Base-by-base conservation (phyloP, 129 eudicot species). In the Centrapalus pauciflorus region DNA sequence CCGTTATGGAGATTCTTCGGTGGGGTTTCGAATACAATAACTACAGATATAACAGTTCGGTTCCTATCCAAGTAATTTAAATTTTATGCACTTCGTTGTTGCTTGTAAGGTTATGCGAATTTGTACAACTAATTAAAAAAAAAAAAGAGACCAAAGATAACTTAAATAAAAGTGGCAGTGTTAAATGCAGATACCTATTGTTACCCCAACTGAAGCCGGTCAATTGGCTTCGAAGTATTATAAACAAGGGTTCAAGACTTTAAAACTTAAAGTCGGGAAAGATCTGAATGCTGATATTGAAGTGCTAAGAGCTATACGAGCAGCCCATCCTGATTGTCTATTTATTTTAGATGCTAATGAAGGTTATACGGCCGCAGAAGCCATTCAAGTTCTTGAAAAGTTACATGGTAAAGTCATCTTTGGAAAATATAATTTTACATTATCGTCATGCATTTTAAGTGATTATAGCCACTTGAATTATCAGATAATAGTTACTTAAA, bases 1-100 rank as follows among this genome's bases (percentile, higher is more conserved):
- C 97, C 97, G 2, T 76, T 91, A 69, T 91, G 97, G 96, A 82
- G 93, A 69, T 88, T 91, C 26, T 91, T 87, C 64, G 97, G 97
- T 69, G 96, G 96, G 50, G 85, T 73, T 69, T 91, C 97, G 20
- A 66, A 87, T 75, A 78, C 90, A 13, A 77, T 91, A 57, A 85
- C 90, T 61, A 87, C 97, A 45, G 97, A 87, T 79, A 91, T 91
- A 55, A 91, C 97, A 79, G 96, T 90, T 76, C 67, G 38, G 88
- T 68, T 41, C 34, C 81, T 43, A 23, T 71, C 73, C 26, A 64
- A 51, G 56, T 34, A 26, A 33, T 75, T 75, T 65, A 23, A 17
- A 16, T 61, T 61, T 43, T 6, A 20, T 30, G 26, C 56, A 8
- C 14, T 57, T 30, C 23, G 8, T 61, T 76, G 25, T 52, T 61